Evolutionary conservation across 2,329 filamentous ascomycete species (phyloP).

Genomic region (Ustilaginoidea virens): DNA sequence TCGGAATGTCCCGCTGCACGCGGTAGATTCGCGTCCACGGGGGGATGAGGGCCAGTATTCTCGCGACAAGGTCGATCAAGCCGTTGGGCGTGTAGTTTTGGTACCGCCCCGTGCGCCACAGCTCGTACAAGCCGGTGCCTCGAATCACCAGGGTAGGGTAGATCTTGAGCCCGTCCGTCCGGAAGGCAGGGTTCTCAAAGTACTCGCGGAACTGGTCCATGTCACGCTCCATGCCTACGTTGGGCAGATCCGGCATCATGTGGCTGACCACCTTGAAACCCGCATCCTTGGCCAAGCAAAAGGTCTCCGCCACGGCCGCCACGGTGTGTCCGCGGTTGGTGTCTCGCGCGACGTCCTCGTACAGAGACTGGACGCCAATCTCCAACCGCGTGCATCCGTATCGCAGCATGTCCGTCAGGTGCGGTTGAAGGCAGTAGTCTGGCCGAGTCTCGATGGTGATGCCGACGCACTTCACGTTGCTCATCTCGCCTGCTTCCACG

Average conservation of each 20-base stretch:
- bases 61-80: constrained; percentile 84
- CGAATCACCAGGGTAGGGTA: constrained; percentile 96
- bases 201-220: constrained; percentile 95
- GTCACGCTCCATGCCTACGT: constrained; percentile 96
- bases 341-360: constrained; percentile 96
- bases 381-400: constrained; percentile 94
- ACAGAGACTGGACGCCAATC: constrained; percentile 89
- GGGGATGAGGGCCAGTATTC: constrained; percentile 87
- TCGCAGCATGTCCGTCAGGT: constrained; percentile 89
- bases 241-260: constrained; percentile 98
- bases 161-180: constrained; percentile 94
- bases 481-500: constrained; percentile 88
- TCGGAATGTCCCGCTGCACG: constrained; percentile 97
- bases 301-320: constrained; percentile 87
- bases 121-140: constrained; percentile 88
- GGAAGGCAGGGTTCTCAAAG: constrained; percentile 90
- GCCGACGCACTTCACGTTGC: constrained; percentile 91
- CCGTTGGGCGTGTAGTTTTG: constrained; percentile 98
- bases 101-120: constrained; percentile 93
- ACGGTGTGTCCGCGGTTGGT: constrained; percentile 96
- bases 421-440: constrained; percentile 93
- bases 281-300: constrained; percentile 92
- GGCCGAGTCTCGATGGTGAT: constrained; percentile 97
- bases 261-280: constrained; percentile 98
- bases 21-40: constrained; percentile 98